Percentiles rank a stretch among this genome's conserved stretches.
Evolutionary conservation across 2,329 filamentous ascomycete genomes (phyloP).

Genomic region (Lecanoromycetidae sp.): DNA sequence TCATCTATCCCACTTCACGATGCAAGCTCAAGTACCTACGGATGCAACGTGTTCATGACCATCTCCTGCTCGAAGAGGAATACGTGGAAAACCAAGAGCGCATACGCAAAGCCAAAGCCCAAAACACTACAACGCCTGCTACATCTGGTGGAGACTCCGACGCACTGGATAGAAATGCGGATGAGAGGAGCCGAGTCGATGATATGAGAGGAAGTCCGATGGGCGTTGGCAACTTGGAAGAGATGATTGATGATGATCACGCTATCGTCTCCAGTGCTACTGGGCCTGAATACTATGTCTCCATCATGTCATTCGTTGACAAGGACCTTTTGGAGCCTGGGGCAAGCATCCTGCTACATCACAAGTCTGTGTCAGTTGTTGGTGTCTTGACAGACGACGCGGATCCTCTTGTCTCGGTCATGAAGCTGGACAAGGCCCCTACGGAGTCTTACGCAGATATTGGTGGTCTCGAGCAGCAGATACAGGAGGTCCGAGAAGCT

Average conservation of each 20-base stretch:
- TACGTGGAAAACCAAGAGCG: slow-evolving; percentile 99
- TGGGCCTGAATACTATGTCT: slow-evolving; percentile 96
- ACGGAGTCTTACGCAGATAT: slow-evolving; percentile 98
- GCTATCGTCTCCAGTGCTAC: slow-evolving; percentile 97
- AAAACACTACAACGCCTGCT: slow-evolving; percentile 52
- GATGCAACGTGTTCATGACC: slow-evolving; percentile 98
- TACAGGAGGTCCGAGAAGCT: slow-evolving; percentile 94
- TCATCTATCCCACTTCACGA: slow-evolving; percentile 86
- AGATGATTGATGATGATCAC: slow-evolving; percentile 98
- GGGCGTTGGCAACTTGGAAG: slow-evolving; percentile 94
- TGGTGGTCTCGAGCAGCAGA: slow-evolving; percentile 86
- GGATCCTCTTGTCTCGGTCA: slow-evolving; percentile 89
- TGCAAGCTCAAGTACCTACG: slow-evolving; percentile 94
- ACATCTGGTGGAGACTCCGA: slow-evolving; percentile 55
- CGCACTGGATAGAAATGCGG: slow-evolving; percentile 74
- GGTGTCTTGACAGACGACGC: slow-evolving; percentile 94
- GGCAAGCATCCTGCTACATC: slow-evolving; percentile 85
- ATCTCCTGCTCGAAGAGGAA: slow-evolving; percentile 91
- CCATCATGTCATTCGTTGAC: slow-evolving; percentile 99
- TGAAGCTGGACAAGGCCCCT: slow-evolving; percentile 98
- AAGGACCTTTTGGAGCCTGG: slow-evolving; percentile 96
- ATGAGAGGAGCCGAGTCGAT: slow-evolving; percentile 88
- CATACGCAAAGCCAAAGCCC: slow-evolving; percentile 78
- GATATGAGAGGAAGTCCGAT: slow-evolving; percentile 98
- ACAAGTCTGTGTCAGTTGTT: slow-evolving; percentile 96